A percentile compares a stretch with the other conserved stretches of the same genome.
phyloP scores from a whole-genome alignment of 345 rosid species.

The Punica granatum region DNA sequence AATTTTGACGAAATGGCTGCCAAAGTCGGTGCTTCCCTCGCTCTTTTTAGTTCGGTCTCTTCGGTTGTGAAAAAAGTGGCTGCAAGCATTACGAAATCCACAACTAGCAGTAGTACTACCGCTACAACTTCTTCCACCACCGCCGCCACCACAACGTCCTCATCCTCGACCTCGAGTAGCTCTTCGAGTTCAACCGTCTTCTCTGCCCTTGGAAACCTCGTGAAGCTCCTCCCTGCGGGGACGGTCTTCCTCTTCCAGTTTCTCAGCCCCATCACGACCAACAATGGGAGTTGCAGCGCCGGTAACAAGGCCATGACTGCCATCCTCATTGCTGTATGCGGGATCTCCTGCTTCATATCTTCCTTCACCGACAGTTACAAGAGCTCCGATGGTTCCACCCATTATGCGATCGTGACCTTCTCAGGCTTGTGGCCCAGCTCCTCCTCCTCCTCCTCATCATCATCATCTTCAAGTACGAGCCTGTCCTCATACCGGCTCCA shows the following conservation, averaged over 20 bases:
- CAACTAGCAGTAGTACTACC: not conserved
- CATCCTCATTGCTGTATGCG: not conserved
- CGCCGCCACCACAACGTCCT: not conserved
- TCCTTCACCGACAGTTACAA: conserved; percentile 4
- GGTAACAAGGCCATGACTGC: not conserved
- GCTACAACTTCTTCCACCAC: not conserved
- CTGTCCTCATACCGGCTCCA: not conserved
- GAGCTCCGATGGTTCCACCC: not conserved
- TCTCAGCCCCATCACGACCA: conserved; percentile 66
- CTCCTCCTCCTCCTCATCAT: not conserved
- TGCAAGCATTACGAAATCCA: not conserved
- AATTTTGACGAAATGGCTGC: not conserved
- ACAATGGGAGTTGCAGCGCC: conserved; percentile 16
- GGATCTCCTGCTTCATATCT: conserved; percentile 1
- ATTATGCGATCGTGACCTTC: not conserved
- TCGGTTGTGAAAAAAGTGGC: not conserved
- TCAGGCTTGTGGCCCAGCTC: not conserved
- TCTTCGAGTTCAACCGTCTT: conserved; percentile 20
- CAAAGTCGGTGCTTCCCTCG: not conserved
- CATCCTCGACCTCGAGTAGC: not conserved
- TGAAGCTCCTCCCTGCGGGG: conserved; percentile 60
- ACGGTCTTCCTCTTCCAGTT: conserved; percentile 28
- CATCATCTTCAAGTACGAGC: not conserved
- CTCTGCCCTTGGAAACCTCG: conserved; percentile 52
- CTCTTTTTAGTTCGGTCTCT: not conserved